Conservation (phyloP, 441 rosid genomes). For the Arabidopsis lyrata region DNA sequence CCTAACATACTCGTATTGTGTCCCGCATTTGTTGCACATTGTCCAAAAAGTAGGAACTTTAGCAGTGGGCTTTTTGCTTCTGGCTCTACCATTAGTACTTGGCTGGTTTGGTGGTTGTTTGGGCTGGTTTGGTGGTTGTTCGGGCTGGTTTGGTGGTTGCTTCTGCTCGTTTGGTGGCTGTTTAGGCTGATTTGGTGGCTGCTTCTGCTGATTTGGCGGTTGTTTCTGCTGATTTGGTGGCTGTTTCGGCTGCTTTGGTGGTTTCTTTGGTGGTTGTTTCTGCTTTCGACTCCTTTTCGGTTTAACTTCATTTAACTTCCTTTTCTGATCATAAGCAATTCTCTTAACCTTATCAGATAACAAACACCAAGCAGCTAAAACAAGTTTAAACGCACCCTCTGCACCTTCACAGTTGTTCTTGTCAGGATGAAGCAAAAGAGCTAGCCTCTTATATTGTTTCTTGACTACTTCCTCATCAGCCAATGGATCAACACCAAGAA, state of each 20-base stretch:
- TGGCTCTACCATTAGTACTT: constrained; percentile 34
- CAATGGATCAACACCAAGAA: constrained; percentile 71
- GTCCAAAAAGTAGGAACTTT: constrained; percentile 79
- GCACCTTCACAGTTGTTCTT: constrained; percentile 86
- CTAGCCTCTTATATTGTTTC: constrained; percentile 78
- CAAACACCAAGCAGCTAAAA: constrained; percentile 82
- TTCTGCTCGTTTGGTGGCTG: not conserved
- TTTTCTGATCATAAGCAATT: constrained; percentile 66
- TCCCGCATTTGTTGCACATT: constrained; percentile 73
- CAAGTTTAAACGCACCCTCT: constrained; percentile 85
- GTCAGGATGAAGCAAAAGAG: constrained; percentile 89
- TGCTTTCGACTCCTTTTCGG: constrained; percentile 31
- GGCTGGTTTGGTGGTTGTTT: constrained; percentile 22
- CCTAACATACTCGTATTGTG: constrained; percentile 74
- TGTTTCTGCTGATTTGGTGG: not conserved
- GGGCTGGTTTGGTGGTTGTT: not conserved
- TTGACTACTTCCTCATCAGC: constrained; percentile 74
- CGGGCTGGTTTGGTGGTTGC: not conserved
- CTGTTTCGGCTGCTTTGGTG: not conserved
- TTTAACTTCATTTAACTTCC: constrained; percentile 42
- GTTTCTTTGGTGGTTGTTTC: constrained; percentile 27
- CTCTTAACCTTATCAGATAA: constrained; percentile 77
- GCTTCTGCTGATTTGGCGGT: not conserved
- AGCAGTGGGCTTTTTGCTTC: constrained; percentile 40
- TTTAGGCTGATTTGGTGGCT: not conserved